Evolutionary conservation across 495 filamentous ascomycete species (phyloP).

Genomic region (Talaromyces borbonicus): DNA sequence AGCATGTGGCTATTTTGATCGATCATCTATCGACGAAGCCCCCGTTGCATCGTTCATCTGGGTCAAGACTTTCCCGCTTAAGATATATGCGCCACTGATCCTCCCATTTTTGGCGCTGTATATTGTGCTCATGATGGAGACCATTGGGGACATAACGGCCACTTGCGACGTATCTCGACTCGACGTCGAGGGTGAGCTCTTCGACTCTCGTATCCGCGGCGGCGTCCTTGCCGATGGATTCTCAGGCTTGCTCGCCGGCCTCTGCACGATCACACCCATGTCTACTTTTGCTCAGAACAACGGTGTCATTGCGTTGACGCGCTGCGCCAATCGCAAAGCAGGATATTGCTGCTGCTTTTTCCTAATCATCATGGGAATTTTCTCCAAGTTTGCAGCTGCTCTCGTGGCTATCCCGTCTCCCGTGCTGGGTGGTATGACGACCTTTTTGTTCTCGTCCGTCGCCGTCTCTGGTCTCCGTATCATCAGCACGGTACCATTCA

Average conservation of each 20-base stretch:
- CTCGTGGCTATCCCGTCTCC: constrained; percentile 72
- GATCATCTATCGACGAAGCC: constrained; percentile 53
- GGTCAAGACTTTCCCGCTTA: constrained; percentile 77
- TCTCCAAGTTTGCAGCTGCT: constrained; percentile 86
- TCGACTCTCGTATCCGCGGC: constrained; percentile 86
- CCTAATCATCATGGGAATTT: constrained; percentile 79
- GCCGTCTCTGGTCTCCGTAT: constrained; percentile 82
- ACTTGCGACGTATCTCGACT: constrained; percentile 72
- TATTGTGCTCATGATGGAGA: constrained; percentile 80
- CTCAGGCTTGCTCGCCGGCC: constrained; percentile 68
- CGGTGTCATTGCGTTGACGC: constrained; percentile 80
- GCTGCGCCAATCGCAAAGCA: constrained; percentile 80
- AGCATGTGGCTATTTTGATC: constrained; percentile 75
- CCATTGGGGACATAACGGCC: constrained; percentile 59
- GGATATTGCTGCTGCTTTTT: constrained; percentile 73
- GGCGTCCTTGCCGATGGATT: constrained; percentile 79
- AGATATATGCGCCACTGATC: constrained; percentile 74
- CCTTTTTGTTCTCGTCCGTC: constrained; percentile 79
- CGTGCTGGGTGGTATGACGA: constrained; percentile 88
- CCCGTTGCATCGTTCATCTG: constrained; percentile 81
- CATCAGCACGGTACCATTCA: constrained; percentile 68
- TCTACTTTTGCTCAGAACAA: constrained; percentile 82
- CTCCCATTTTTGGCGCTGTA: constrained; percentile 79
- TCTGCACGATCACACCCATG: constrained; percentile 82
- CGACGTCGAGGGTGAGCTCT: constrained; percentile 67